These are phyloP conservation scores for Endotrypanum monterogeii DNA, from an alignment of 208 protist species.

Conservation along the genomic window DNA sequence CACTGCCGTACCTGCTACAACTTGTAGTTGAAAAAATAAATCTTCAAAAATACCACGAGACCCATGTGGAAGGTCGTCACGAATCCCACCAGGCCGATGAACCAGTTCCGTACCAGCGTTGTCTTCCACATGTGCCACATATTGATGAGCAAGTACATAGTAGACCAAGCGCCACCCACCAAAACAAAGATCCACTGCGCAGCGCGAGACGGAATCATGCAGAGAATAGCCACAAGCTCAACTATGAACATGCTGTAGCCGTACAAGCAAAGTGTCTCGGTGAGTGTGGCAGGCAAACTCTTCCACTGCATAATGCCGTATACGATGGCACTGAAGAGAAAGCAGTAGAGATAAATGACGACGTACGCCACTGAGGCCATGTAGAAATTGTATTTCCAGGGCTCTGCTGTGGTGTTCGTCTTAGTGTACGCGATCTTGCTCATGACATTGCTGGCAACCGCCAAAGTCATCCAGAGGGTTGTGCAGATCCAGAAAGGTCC, in stretches of 20 bases:
- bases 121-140: slow-evolving; percentile 83
- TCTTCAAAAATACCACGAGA: slow-evolving; percentile 82
- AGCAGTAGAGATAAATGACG: slow-evolving; percentile 88
- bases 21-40: slow-evolving; percentile 90
- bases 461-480: slow-evolving; percentile 89
- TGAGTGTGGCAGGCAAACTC: slow-evolving; percentile 61
- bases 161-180: slow-evolving; percentile 73
- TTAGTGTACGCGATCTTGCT: slow-evolving; percentile 61
- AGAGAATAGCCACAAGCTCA: slow-evolving; percentile 69
- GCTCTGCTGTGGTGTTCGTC: slow-evolving; percentile 18
- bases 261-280: slow-evolving; percentile 84
- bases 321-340: slow-evolving; percentile 65
- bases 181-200: slow-evolving; percentile 81
- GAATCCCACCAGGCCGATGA: slow-evolving; percentile 63
- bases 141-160: slow-evolving; percentile 74
- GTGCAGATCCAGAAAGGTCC: slow-evolving; percentile 92
- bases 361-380: slow-evolving; percentile 69
- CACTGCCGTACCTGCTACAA: slow-evolving; percentile 29
- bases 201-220: slow-evolving; percentile 62
- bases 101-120: slow-evolving; percentile 64
- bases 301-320: slow-evolving; percentile 91
- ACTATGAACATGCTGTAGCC: slow-evolving; percentile 93
- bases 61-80: slow-evolving; percentile 70
- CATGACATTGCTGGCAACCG: slow-evolving; percentile 84
- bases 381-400: slow-evolving; percentile 83